Base-by-base conservation (phyloP, 768 basidiomycete genomes). In the Rossbeevera mucosa region DNA sequence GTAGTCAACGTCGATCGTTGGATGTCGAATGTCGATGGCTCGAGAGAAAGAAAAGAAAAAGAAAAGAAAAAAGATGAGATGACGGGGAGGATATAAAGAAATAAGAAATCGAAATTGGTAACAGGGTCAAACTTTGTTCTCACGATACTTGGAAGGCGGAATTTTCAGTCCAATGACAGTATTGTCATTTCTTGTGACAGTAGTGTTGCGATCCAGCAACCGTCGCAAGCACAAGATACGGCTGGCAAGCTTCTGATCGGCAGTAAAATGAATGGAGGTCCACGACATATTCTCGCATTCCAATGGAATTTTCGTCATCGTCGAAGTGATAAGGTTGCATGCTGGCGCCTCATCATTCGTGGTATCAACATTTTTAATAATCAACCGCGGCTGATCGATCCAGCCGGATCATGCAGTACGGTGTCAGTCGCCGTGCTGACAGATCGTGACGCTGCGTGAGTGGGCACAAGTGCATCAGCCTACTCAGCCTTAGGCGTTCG, bases 71-170 rank as follows among this genome's bases (percentile, higher is more conserved):
- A 11, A 33, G n/a, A n/a, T 16, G 33, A 31, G 46, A 48, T 2
- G 44, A 18, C 18, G 44, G 30, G 24, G 22, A 20, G n/a, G 31
- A 33, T 36, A 26, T 21, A 13, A 47, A 18, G 16, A 20, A 48
- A 26, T 29, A 30, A 50, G n/a, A 51, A 51, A 36, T 51, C 20
- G 12, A 8, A 21, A 14, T 22, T 22, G n/a, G 41, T 7, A 24
- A 14, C n/a, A 16, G 7, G 49, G 38, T n/a, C 14, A 29, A 24
- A 26, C 12, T 36, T 22, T 29, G 26, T 54, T 54, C 53, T 54
- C 53, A 54, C 53, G 52, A 43, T n/a, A 42, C 12, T 11, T 6
- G 16, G 7, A 8, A 7, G 16, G 31, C 31, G 31, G 16, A 33
- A n/a, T 33, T 6, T 50, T 30, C 28, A 48, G 11, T 16, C 7